phyloP scores from a whole-genome alignment of 2,329 filamentous ascomycete genomes.

The Penicillium expansum region DNA sequence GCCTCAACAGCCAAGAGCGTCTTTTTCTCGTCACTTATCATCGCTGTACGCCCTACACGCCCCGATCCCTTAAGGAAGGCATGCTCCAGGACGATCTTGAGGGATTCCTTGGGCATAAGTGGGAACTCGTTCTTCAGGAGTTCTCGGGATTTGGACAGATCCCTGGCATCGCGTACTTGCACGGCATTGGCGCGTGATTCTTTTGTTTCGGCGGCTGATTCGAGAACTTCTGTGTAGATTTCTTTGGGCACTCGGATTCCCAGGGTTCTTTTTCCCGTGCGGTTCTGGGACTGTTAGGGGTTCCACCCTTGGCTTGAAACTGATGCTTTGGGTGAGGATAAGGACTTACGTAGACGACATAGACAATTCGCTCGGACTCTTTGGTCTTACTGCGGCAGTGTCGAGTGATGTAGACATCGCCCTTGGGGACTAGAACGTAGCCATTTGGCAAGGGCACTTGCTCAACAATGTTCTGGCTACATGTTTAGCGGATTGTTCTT shows the following conservation, averaged over 20 bases:
- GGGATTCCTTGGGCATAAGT: constrained; percentile 34
- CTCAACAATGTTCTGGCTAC: constrained; percentile 33
- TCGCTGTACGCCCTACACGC: constrained; percentile 40
- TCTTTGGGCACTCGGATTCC: constrained; percentile 46
- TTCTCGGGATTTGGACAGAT: constrained; percentile 24
- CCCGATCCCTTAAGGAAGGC: constrained; percentile 44
- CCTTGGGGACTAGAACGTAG: constrained; percentile 44
- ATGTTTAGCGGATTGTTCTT: constrained; percentile 2
- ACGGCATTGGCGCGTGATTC: constrained; percentile 41
- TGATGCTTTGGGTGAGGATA: neutral
- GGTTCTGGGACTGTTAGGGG: constrained; percentile 22
- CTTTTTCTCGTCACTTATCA: constrained; percentile 33
- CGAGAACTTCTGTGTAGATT: constrained; percentile 40
- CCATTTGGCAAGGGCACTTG: constrained; percentile 26
- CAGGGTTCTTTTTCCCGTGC: constrained; percentile 31
- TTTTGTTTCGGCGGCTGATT: constrained; percentile 41
- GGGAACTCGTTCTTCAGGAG: constrained; percentile 38
- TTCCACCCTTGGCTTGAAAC: neutral
- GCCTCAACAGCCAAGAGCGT: constrained; percentile 43
- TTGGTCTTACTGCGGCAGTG: constrained; percentile 41
- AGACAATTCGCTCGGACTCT: constrained; percentile 31
- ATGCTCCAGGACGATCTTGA: constrained; percentile 37
- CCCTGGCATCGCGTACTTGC: constrained; percentile 35
- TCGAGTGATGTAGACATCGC: constrained; percentile 45
- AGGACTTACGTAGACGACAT: constrained; percentile 39